phyloP scores from a whole-genome alignment of 495 filamentous ascomycete genomes.

The Xylaria cubensis region DNA sequence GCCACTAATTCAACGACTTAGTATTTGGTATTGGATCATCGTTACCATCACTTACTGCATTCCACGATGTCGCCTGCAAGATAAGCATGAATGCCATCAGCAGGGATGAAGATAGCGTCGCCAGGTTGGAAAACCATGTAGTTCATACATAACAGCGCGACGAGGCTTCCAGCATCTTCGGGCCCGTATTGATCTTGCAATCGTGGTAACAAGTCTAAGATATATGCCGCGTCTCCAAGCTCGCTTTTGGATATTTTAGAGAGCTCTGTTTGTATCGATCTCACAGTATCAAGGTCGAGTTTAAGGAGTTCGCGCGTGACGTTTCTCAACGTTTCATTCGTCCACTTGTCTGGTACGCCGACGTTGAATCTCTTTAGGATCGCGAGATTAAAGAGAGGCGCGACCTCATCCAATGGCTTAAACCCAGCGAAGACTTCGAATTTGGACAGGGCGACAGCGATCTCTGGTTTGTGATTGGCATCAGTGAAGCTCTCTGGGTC shows the following conservation, averaged over 20 bases:
- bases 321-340: constrained; percentile 65
- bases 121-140: constrained; percentile 69
- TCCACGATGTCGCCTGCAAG: constrained; percentile 81
- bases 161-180: constrained; percentile 65
- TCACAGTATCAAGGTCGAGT: constrained; percentile 58
- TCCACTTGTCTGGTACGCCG: constrained; percentile 52
- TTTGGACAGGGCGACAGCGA: constrained; percentile 74
- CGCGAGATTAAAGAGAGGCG: constrained; percentile 62
- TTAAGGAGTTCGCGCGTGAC: constrained; percentile 64
- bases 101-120: constrained; percentile 75
- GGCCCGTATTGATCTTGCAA: constrained; percentile 68
- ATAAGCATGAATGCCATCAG: constrained; percentile 81
- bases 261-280: constrained; percentile 58
- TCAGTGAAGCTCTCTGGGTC: constrained; percentile 73
- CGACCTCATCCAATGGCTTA: constrained; percentile 69
- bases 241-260: constrained; percentile 51
- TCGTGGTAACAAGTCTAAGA: constrained; percentile 67
- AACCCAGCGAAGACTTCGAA: constrained; percentile 84
- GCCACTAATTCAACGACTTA: constrained; percentile 55
- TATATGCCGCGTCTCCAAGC: constrained; percentile 63
- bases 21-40: neutral
- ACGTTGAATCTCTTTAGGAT: constrained; percentile 60
- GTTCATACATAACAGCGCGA: constrained; percentile 76
- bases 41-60: constrained; percentile 55
- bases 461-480: constrained; percentile 83